These are phyloP conservation scores for Metarhizium rileyi DNA, from an alignment of 2,329 filamentous ascomycete species.

Conservation along the genomic window DNA sequence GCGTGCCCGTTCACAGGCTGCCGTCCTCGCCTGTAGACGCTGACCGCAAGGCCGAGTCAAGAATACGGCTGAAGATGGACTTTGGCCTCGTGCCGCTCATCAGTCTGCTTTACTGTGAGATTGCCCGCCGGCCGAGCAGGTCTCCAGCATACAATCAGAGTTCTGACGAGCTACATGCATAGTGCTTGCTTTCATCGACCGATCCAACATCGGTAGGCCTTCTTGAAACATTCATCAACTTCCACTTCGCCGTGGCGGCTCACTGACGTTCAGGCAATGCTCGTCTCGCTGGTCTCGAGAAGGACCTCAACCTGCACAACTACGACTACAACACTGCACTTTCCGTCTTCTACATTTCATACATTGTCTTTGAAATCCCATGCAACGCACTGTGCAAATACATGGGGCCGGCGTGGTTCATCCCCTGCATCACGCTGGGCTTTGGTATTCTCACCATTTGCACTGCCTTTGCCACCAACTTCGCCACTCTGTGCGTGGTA, in stretches of 20 bases:
- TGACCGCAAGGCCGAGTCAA: conserved; percentile 45
- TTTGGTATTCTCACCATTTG: conserved; percentile 52
- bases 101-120: conserved; percentile 46
- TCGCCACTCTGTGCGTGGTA: conserved; percentile 38
- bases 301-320: conserved; percentile 40
- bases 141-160: neutral
- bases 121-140: neutral
- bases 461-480: conserved; percentile 48
- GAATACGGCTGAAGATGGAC: conserved; percentile 53
- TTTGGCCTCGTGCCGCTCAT: conserved; percentile 54
- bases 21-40: conserved; percentile 37
- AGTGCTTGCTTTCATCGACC: conserved; percentile 45
- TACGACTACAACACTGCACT: conserved; percentile 55
- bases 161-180: neutral
- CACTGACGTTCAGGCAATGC: conserved; percentile 39
- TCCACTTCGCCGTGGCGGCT: neutral
- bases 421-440: conserved; percentile 44
- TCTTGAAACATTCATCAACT: neutral
- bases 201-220: conserved; percentile 51
- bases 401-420: conserved; percentile 56
- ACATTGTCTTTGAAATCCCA: conserved; percentile 57
- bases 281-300: conserved; percentile 44
- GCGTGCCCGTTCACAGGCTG: conserved; percentile 23
- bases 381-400: conserved; percentile 53
- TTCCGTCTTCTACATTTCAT: conserved; percentile 54